Base-by-base conservation (phyloP, 257 asterid species). In the Solanum stenotomum region DNA sequence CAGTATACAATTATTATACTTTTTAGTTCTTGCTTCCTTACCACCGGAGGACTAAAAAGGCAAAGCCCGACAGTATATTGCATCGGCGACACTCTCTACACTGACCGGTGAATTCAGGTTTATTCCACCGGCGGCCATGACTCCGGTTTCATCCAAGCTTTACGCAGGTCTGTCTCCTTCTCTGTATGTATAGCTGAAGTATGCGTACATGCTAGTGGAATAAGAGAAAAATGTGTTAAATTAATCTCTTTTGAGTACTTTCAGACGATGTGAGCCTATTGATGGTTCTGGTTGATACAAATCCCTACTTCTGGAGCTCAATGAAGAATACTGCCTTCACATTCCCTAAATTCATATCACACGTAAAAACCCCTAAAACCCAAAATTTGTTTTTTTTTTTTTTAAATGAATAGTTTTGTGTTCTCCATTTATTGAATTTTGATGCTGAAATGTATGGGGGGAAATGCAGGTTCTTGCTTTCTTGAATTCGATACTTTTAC, bases 261-360 rank as follows among this genome's bases (percentile, higher is more conserved):
- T 31, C 95, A 96, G 99, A 96, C 88, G 99, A 96, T 70, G 99
- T 95, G 87, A 96, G 98, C 87, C 89, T 95, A 86, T 84, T 95
- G 90, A 91, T 96, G 99, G 98, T 96, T 23, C 87, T 95, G 34
- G 88, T 95, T 3, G 98, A 96, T 88, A 91, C 97, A 14, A 96
- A 96, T 75, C 98, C 98, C 12, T 94, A 93, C 89, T 95, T 93
- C 88, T 96, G 99, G 99, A 93, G 93, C 92, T 93, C 98, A 5
- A 72, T 91, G 83, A 92, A 94, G 77, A 91, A 94, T 76, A 92
- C 89, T 29, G 38, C 74, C 12, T 89, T 95, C 44, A 90, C 94
- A 29, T 94, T 95, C 91, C 91, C 95, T 82, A 92, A 92, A 79
- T 95, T 96, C 93, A 93, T 96, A 65, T 91, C 98, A 46, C 95